Conservation (phyloP, 2,329 filamentous ascomycete genomes). For the Triangularia setosa region DNA sequence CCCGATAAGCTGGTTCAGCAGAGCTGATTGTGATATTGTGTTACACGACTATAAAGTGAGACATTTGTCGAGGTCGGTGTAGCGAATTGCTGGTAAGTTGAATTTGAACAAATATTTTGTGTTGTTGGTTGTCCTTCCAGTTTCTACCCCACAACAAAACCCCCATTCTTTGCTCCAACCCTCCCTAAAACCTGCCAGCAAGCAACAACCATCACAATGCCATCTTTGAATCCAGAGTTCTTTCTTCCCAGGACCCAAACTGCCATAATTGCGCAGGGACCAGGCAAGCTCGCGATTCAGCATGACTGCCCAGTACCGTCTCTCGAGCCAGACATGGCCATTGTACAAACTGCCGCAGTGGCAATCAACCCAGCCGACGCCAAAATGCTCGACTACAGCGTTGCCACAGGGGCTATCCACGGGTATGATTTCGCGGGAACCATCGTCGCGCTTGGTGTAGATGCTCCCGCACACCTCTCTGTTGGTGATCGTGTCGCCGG, state of each 20-base stretch:
- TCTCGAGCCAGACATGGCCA: slow-evolving; percentile 6
- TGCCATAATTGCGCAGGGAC: neutral
- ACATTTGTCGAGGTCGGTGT: neutral
- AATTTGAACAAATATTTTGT: too few relatives aligned
- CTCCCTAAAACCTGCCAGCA: neutral
- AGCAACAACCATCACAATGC: neutral
- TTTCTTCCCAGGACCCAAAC: neutral
- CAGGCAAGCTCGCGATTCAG: neutral
- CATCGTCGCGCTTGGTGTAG: slow-evolving; percentile 27
- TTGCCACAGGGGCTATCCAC: slow-evolving; percentile 28
- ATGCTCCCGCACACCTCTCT: neutral
- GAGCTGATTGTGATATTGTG: neutral
- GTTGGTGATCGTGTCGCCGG: slow-evolving; percentile 30
- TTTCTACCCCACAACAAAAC: too few relatives aligned
- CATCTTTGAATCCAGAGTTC: neutral
- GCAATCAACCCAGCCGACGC: slow-evolving; percentile 36
- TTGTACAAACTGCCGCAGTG: slow-evolving; percentile 29
- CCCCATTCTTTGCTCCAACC: neutral
- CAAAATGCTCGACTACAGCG: slow-evolving; percentile 31
- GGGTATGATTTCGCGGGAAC: slow-evolving; percentile 36
- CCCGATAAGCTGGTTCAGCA: neutral
- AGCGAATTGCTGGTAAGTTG: too few relatives aligned
- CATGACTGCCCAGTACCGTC: neutral
- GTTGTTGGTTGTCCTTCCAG: too few relatives aligned
- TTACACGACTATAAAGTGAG: neutral